phyloP scores from a whole-genome alignment of 306 rosid species.

The Luffa aegyptiaca region DNA sequence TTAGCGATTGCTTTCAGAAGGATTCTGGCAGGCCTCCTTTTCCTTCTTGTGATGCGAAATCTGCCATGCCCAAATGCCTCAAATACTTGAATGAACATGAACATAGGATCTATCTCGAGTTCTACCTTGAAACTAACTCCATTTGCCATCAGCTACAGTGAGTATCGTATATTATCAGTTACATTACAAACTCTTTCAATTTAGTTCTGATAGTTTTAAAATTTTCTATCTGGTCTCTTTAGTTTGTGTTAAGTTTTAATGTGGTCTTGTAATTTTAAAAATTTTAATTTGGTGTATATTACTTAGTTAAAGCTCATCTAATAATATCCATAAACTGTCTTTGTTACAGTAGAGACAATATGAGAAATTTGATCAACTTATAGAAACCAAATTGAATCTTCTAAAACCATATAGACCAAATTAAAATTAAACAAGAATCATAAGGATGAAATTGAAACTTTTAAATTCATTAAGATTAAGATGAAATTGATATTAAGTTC shows the following conservation, averaged over 20 bases:
- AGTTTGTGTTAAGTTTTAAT: not conserved
- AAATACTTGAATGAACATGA: constrained; percentile 39
- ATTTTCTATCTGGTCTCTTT: not conserved
- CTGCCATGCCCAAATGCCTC: constrained; percentile 39
- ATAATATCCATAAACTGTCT: too few species aligned
- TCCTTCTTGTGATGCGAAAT: constrained; percentile 46
- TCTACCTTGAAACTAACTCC: constrained; percentile 77
- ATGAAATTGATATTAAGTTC: not conserved
- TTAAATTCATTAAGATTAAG: not conserved
- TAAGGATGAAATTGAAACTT: not conserved
- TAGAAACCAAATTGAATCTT: too few species aligned
- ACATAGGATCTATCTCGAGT: constrained; percentile 63
- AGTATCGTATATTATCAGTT: not conserved
- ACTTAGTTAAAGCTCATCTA: too few species aligned
- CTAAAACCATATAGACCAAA: not conserved
- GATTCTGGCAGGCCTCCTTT: constrained; percentile 62
- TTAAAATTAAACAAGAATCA: not conserved
- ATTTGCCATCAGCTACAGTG: constrained; percentile 72
- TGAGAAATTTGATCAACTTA: too few species aligned
- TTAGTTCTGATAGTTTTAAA: not conserved
- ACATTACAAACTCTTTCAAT: not conserved
- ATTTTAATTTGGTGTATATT: too few species aligned
- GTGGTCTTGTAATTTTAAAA: not conserved
- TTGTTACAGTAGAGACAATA: too few species aligned
- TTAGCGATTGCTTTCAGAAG: constrained; percentile 79